Percentiles rank a stretch among this genome's conserved stretches.
Conservation (phyloP, 176 grass and related monocot genomes). For the Poa annua region DNA sequence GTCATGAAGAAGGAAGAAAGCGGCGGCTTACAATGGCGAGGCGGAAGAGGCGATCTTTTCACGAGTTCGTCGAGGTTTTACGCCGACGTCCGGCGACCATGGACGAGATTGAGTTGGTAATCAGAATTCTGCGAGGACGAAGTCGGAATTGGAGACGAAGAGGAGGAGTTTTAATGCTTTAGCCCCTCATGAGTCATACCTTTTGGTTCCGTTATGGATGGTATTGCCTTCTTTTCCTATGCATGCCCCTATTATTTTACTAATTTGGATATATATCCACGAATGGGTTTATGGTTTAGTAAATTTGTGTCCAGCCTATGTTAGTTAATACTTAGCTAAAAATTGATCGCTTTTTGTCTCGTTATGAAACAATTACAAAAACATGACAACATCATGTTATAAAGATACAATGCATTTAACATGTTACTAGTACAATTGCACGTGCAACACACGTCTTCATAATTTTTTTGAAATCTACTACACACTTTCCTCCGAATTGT, state of each 20-base stretch:
- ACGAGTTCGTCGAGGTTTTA: neutral
- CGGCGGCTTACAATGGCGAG: constrained; percentile 48
- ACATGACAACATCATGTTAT: too few relatives aligned
- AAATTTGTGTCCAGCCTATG: neutral
- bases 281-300: neutral
- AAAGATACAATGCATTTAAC: too few relatives aligned
- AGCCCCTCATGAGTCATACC: constrained; percentile 26
- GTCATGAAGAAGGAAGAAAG: neutral
- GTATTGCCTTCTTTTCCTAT: neutral
- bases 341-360: too few relatives aligned
- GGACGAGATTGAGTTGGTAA: neutral
- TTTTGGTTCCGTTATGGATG: constrained; percentile 33
- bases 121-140: constrained; percentile 15
- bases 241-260: neutral
- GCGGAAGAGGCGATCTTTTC: constrained; percentile 24
- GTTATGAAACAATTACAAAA: too few relatives aligned
- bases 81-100: constrained; percentile 10
- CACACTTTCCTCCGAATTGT: too few relatives aligned
- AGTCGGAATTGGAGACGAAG: constrained; percentile 29
- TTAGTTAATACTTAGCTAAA: neutral
- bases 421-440: too few relatives aligned
- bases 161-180: constrained; percentile 40
- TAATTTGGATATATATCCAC: neutral
- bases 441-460: too few relatives aligned
- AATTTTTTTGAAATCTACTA: too few relatives aligned